These are phyloP conservation scores for Chloris gayana DNA, from an alignment of 176 grass and related monocot genomes.

Conservation along the genomic window DNA sequence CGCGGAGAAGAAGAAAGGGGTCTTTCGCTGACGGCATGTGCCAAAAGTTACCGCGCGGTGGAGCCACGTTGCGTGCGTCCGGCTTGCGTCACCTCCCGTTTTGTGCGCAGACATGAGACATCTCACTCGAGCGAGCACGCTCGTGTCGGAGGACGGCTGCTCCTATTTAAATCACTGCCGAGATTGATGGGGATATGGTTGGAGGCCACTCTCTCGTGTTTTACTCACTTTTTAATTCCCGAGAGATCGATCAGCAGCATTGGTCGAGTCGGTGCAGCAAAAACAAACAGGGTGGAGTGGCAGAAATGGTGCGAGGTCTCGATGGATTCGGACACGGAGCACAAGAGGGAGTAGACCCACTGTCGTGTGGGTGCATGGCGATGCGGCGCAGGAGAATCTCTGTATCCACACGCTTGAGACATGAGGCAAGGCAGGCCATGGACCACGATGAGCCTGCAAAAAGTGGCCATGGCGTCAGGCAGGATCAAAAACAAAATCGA, in stretches of 20 bases:
- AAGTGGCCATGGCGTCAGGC: background rate
- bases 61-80: too few relatives aligned
- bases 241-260: too few relatives aligned
- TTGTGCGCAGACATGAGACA: background rate
- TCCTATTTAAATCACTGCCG: background rate
- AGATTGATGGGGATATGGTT: background rate
- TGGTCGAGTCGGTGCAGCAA: too few relatives aligned
- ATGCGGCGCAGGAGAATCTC: slow-evolving; percentile 2
- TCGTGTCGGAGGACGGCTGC: background rate
- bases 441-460: background rate
- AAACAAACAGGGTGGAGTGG: too few relatives aligned
- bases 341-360: background rate
- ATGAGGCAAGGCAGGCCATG: too few relatives aligned
- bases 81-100: background rate
- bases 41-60: slow-evolving; percentile 27
- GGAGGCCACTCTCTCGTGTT: background rate
- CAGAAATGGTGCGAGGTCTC: too few relatives aligned
- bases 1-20: too few relatives aligned
- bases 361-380: too few relatives aligned
- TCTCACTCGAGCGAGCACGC: background rate
- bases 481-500: slow-evolving; percentile 16
- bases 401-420: background rate
- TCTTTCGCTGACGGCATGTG: slow-evolving; percentile 20
- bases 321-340: too few relatives aligned
- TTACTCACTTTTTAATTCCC: background rate